These are phyloP conservation scores for Exophiala alcalophila DNA, from an alignment of 2,329 filamentous ascomycete species.

Conservation along the genomic window DNA sequence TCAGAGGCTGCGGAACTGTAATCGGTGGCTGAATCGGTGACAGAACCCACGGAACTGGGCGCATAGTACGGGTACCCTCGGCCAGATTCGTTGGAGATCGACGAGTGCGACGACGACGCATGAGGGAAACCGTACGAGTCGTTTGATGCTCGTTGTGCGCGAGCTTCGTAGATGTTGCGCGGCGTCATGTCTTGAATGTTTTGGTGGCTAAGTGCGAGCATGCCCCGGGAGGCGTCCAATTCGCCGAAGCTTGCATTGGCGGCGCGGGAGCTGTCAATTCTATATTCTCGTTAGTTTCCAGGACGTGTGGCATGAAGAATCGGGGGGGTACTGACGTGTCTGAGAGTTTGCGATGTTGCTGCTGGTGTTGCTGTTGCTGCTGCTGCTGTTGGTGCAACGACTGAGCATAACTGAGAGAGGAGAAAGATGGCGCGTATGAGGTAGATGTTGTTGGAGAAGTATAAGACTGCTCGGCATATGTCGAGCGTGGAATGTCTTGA, in stretches of 20 bases:
- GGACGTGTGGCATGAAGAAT: constrained; percentile 29
- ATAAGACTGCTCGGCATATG: constrained; percentile 69
- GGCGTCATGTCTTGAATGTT: constrained; percentile 66
- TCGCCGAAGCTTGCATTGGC: constrained; percentile 75
- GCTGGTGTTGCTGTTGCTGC: constrained; percentile 56
- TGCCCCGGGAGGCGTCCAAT: constrained; percentile 87
- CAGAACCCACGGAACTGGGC: constrained; percentile 61
- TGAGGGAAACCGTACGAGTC: constrained; percentile 92
- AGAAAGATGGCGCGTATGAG: constrained; percentile 68
- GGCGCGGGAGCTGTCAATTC: constrained; percentile 41
- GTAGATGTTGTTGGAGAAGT: constrained; percentile 67
- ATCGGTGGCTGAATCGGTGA: constrained; percentile 67
- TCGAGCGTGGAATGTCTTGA: constrained; percentile 75
- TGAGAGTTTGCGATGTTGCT: constrained; percentile 67
- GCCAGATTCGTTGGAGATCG: constrained; percentile 88
- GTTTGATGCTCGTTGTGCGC: constrained; percentile 65
- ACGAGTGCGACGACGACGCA: constrained; percentile 79
- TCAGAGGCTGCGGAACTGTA: constrained; percentile 89
- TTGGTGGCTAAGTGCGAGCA: constrained; percentile 85
- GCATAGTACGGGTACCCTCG: constrained; percentile 82
- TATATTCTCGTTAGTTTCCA: constrained; percentile 5
- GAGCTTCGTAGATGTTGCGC: constrained; percentile 78
- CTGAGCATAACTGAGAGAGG: constrained; percentile 71
- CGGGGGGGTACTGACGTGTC: constrained; percentile 69
- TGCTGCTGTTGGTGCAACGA: constrained; percentile 51